Evolutionary conservation across 257 asterid species (phyloP), one percentile per base, ranked within the genome.

Genomic region (Forsythia viridissima): DNA sequence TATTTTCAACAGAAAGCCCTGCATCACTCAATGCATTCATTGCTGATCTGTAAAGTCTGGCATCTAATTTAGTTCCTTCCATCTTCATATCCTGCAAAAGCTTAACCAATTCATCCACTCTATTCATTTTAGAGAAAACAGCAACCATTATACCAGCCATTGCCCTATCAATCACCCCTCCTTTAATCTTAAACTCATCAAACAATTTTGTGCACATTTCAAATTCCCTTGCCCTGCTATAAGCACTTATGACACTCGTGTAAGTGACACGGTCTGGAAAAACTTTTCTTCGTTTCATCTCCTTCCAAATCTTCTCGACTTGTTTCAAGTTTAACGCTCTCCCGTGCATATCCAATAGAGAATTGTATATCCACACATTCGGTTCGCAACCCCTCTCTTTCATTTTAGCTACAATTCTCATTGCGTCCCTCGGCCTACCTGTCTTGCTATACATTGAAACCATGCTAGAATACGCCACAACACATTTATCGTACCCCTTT

Each of bases 121-220:
- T 79, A 44, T 92, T 95, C 86, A 83, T 88, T 81, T 95, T 95
- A 9, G 97, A 91, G 48, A 92, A 90, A 7, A 95, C 94, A 4
- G 93, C 86, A 9, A 95, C 94, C 97, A 93, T 93, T 11, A 92
- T 86, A 8, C 97, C 98, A 4, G 94, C 97, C 97, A 95, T 85
- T 6, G 97, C 97, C 81, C 80, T 82, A 36, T 95, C 98, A 3
- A 92, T 71, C 61, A 80, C 73, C 39, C 90, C 98, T 1, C 97
- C 97, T 0, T 84, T 89, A 1, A 83, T 63, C 86, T 84, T 93
- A 66, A 90, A 95, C 83, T 93, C 97, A 73, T 81, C 82, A 20
- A 84, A 93, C 55, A 84, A 90, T 21, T 67, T 86, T 55, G 86
- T 66, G 51, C 97, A 93, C 66, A n/a, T 82, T 7, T 88, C 92